phyloP scores from a whole-genome alignment of 176 grass and related monocot species.

The Tillandsia leiboldiana region DNA sequence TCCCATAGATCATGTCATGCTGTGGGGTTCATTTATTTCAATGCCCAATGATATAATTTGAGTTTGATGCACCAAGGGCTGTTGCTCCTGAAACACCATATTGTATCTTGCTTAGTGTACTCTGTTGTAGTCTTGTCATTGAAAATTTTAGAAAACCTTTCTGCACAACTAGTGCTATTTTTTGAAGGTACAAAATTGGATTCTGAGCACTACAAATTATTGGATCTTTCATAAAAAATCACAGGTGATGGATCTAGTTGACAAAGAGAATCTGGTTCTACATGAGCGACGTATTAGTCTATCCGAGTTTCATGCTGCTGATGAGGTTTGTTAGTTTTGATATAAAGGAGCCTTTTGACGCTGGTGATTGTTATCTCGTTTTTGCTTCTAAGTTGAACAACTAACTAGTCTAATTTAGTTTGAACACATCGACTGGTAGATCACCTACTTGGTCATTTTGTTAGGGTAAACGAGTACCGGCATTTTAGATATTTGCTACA shows the following conservation, averaged over 20 bases:
- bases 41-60: no score
- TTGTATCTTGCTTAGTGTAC: no score
- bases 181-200: no score
- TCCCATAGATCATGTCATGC: no score
- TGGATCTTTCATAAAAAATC: constrained; percentile 16
- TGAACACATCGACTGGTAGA: neutral
- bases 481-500: neutral
- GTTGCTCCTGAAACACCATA: no score
- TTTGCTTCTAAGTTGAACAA: constrained; percentile 3
- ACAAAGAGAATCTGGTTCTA: constrained; percentile 66
- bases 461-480: neutral
- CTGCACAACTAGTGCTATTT: neutral
- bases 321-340: constrained; percentile 53
- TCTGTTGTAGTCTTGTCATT: no score
- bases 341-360: neutral
- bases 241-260: constrained; percentile 94
- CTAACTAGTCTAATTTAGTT: neutral
- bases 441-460: neutral
- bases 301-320: constrained; percentile 97
- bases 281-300: constrained; percentile 85
- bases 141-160: neutral
- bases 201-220: neutral
- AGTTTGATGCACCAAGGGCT: no score
- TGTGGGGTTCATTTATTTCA: no score
- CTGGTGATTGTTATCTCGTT: neutral